Base-by-base conservation (phyloP, 2,329 filamentous ascomycete species). In the Fusarium sp. region DNA sequence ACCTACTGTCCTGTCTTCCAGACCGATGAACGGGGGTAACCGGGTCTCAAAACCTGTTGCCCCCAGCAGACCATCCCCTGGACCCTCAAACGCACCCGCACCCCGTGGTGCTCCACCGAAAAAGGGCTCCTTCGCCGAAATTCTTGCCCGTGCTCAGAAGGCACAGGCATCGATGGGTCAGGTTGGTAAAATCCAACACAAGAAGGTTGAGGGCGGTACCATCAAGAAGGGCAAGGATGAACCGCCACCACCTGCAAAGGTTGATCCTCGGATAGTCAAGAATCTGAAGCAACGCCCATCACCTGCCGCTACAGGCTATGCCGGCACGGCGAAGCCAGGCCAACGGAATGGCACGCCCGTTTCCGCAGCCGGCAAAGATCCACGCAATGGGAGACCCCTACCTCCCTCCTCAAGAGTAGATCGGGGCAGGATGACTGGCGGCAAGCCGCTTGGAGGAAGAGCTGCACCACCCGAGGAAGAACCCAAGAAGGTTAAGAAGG, bases 101-200 rank as follows among this genome's bases (percentile, higher is more conserved):
- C 74, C 80, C 6, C 80, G 79, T 58, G 76, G 80, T 4, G 79
- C 85, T 3, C 89, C 88, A 2, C 89, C 88, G 2, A 93, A 93
- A 77, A 92, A 91, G 73, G 89, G 90, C 3, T 91, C 89, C 0
- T 94, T 88, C 75, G 87, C 89, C 36, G 91, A 93, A 72, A 90
- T 93, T 61, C 84, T 94, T 79, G 89, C 89, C 55, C 85, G 90
- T 68, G 92, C 88, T 30, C 88, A 91, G 73, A 87, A 87, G 62
- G 89, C 87, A 14, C 87, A 91, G 72, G 82, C 81, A 38, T 82
- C 80, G 39, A 85, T 87, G 80, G 85, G 82, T n/a, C 85, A 85
- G 69, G 83, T 90, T 23, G 90, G 90, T 55, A 88, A 88, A 70
- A 92, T 93, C 68, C 91, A 92, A 74, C 90, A 93, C 77, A 93